Conservation (phyloP, 768 basidiomycete genomes). For the Pulveroboletus ravenelii region DNA sequence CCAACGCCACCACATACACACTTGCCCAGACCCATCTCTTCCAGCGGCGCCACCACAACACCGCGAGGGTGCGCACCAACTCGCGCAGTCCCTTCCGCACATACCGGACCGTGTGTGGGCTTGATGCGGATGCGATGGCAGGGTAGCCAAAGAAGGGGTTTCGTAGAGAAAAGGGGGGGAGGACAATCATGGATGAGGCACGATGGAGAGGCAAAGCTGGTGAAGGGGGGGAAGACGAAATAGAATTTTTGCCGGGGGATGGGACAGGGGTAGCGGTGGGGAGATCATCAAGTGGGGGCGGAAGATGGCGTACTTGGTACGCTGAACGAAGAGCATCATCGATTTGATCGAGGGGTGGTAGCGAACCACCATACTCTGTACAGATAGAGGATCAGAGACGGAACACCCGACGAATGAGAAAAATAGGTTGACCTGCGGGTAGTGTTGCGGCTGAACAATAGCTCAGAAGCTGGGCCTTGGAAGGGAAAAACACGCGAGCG, state of each 20-base stretch:
- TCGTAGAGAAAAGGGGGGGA: conserved; percentile 53
- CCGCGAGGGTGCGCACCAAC: conserved; percentile 54
- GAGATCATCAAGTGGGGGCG: neutral
- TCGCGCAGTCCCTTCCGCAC: conserved; percentile 69
- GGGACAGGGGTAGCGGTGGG: neutral
- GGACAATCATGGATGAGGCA: conserved; percentile 8
- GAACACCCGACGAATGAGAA: neutral
- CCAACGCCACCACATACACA: conserved; percentile 30
- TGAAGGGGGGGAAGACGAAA: neutral
- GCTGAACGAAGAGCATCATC: conserved; percentile 41
- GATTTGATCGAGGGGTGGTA: conserved; percentile 48
- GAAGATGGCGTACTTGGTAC: conserved; percentile 3
- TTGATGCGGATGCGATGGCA: conserved; percentile 28
- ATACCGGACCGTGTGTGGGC: conserved; percentile 44
- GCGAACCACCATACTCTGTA: conserved; percentile 64
- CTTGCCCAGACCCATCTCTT: conserved; percentile 32
- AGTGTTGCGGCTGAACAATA: conserved; percentile 50
- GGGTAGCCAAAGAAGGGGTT: conserved; percentile 82
- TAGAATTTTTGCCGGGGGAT: neutral
- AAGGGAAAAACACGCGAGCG: conserved; percentile 63
- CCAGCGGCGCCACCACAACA: conserved; percentile 69
- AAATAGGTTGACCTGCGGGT: conserved; percentile 41
- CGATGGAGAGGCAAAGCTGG: neutral
- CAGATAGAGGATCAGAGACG: conserved; percentile 11
- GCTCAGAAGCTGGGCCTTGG: conserved; percentile 47